Percentiles rank a stretch among this genome's conserved stretches.
These are phyloP conservation scores for Pythium guiyangense DNA, from an alignment of 352 stramenopile genomes.

Conservation along the genomic window DNA sequence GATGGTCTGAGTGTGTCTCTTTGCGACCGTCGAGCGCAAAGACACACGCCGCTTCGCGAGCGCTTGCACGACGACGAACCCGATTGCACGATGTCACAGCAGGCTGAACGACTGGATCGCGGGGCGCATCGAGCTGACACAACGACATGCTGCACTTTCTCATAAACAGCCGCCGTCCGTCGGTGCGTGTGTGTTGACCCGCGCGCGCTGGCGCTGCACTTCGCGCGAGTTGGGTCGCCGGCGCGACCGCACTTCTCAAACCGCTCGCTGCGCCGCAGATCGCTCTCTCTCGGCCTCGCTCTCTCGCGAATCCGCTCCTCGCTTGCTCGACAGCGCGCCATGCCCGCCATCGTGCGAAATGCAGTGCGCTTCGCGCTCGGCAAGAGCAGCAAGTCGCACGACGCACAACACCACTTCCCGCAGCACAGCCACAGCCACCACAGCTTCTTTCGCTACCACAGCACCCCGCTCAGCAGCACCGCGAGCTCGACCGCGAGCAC, in stretches of 20 bases:
- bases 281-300: background rate
- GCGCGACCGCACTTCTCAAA: too few relatives aligned
- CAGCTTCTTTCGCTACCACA: conserved; percentile 1
- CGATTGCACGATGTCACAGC: too few relatives aligned
- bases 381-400: conserved; percentile 8
- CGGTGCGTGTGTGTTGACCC: too few relatives aligned
- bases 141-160: too few relatives aligned
- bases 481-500: background rate
- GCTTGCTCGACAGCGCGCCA: background rate
- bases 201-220: too few relatives aligned
- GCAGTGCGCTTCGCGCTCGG: conserved; percentile 14
- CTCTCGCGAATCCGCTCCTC: too few relatives aligned
- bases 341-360: conserved; percentile 10
- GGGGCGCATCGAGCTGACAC: too few relatives aligned
- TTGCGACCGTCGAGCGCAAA: background rate
- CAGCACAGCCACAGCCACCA: background rate
- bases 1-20: background rate
- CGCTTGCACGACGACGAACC: too few relatives aligned
- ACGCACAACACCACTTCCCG: conserved; percentile 1
- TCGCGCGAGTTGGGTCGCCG: too few relatives aligned
- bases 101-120: too few relatives aligned
- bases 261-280: background rate
- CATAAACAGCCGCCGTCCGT: too few relatives aligned
- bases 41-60: background rate
- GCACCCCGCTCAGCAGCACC: conserved; percentile 2